Percentiles rank a stretch among this genome's conserved stretches.
Evolutionary conservation across 805 yeast genomes (phyloP).

Genomic region (Starmerella apicola): DNA sequence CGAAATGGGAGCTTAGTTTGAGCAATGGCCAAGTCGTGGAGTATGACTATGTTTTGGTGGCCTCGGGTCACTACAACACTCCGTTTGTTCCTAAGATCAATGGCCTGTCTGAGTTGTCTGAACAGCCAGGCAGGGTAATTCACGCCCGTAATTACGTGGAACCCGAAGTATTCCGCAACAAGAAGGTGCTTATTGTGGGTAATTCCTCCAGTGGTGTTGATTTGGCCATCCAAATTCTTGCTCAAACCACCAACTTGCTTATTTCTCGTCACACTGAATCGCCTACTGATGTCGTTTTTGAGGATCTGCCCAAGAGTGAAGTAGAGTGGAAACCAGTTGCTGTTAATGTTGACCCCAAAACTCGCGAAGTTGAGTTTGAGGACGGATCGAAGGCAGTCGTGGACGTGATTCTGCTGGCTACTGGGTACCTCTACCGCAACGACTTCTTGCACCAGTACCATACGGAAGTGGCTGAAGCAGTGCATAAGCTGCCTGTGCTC

Average conservation of each 20-base stretch:
- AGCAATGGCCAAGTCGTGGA: conserved; percentile 18
- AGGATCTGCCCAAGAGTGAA: conserved; percentile 21
- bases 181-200: conserved; percentile 54
- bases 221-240: conserved; percentile 48
- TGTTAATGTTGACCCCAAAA: conserved; percentile 28
- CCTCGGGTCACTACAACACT: conserved; percentile 51
- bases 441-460: conserved; percentile 41
- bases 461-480: conserved; percentile 2
- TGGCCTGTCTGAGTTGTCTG: conserved; percentile 41
- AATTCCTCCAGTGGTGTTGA: conserved; percentile 71
- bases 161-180: conserved; percentile 34
- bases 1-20: conserved; percentile 37
- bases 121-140: conserved; percentile 24
- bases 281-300: conserved; percentile 29
- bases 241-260: conserved; percentile 32
- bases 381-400: conserved; percentile 39
- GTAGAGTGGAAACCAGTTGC: conserved; percentile 30
- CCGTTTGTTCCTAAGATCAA: conserved; percentile 47
- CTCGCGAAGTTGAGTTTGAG: conserved; percentile 33
- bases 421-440: conserved; percentile 57
- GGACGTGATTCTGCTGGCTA: conserved; percentile 53
- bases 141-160: conserved; percentile 49
- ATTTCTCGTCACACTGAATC: conserved; percentile 38
- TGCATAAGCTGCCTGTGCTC: conserved; percentile 4
- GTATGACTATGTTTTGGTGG: conserved; percentile 52